Evolutionary conservation across 2,329 filamentous ascomycete species (phyloP).

Genomic region (Parastagonospora nodorum): DNA sequence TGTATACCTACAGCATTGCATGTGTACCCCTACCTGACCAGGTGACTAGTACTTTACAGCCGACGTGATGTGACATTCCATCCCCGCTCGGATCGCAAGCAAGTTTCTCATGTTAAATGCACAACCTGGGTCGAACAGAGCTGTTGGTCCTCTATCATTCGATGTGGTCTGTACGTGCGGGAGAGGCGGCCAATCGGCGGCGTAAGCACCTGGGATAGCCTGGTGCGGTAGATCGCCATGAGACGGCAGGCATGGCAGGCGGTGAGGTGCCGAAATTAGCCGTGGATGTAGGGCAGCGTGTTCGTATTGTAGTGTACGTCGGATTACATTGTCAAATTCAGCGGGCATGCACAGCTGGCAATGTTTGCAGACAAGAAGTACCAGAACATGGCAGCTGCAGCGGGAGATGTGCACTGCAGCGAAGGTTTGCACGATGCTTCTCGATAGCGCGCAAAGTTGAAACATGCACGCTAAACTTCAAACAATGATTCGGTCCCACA

Average conservation of each 20-base stretch:
- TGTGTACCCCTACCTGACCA: conserved; percentile 3
- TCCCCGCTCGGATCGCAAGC: conserved; percentile 11
- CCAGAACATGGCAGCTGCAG: neutral
- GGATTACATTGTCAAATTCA: neutral
- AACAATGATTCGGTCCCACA: conserved; percentile 21
- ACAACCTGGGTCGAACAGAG: conserved; percentile 8
- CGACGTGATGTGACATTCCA: conserved; percentile 11
- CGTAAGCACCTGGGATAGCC: conserved; percentile 4
- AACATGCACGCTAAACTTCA: conserved; percentile 9
- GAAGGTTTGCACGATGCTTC: neutral
- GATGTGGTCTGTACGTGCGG: conserved; percentile 9
- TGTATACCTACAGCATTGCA: conserved; percentile 11
- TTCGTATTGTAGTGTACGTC: neutral
- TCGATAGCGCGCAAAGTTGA: neutral
- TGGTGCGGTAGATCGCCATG: conserved; percentile 7
- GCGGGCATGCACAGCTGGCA: neutral
- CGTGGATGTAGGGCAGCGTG: conserved; percentile 1
- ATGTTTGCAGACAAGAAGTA: neutral
- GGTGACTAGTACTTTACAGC: neutral
- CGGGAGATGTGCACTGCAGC: neutral
- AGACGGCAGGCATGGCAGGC: conserved; percentile 14
- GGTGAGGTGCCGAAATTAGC: conserved; percentile 21
- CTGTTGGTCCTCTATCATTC: conserved; percentile 18
- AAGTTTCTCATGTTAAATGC: conserved; percentile 4
- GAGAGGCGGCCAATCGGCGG: too few relatives aligned